Conservation (phyloP, 1,139 yeast genomes). For the Suhomyces terraborum region DNA sequence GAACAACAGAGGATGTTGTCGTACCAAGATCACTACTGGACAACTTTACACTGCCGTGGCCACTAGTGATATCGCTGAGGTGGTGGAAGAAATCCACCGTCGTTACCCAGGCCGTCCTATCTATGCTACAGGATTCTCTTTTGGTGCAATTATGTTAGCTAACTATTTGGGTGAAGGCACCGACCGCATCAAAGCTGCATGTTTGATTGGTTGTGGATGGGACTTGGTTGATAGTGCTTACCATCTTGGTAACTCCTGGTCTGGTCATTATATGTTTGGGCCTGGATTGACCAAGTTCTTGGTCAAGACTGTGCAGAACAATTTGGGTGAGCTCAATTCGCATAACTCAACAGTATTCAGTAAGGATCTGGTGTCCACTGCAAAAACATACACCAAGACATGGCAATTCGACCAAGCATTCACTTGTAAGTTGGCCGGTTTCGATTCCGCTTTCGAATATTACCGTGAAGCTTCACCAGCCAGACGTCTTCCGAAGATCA, state of each 20-base stretch:
- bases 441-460: slow-evolving; percentile 66
- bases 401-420: slow-evolving; percentile 67
- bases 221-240: slow-evolving; percentile 42
- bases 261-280: slow-evolving; percentile 65
- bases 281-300: slow-evolving; percentile 70
- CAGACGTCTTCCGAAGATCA: slow-evolving; percentile 53
- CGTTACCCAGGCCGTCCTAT: slow-evolving; percentile 73
- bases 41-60: slow-evolving; percentile 73
- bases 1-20: slow-evolving; percentile 85
- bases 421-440: slow-evolving; percentile 77
- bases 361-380: slow-evolving; percentile 35
- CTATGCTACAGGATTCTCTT: slow-evolving; percentile 78
- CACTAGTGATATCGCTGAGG: slow-evolving; percentile 70
- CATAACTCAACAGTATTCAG: slow-evolving; percentile 34
- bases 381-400: slow-evolving; percentile 38
- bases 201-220: slow-evolving; percentile 44
- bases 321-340: slow-evolving; percentile 53
- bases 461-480: slow-evolving; percentile 71
- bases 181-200: slow-evolving; percentile 61
- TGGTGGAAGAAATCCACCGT: slow-evolving; percentile 51
- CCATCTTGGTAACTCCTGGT: slow-evolving; percentile 51
- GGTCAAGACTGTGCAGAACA: slow-evolving; percentile 60
- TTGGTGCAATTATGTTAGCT: slow-evolving; percentile 64
- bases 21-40: slow-evolving; percentile 76
- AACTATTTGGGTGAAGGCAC: slow-evolving; percentile 55